Conservation (phyloP, 140 eudicot genomes). For the Ambrosia hybrid region DNA sequence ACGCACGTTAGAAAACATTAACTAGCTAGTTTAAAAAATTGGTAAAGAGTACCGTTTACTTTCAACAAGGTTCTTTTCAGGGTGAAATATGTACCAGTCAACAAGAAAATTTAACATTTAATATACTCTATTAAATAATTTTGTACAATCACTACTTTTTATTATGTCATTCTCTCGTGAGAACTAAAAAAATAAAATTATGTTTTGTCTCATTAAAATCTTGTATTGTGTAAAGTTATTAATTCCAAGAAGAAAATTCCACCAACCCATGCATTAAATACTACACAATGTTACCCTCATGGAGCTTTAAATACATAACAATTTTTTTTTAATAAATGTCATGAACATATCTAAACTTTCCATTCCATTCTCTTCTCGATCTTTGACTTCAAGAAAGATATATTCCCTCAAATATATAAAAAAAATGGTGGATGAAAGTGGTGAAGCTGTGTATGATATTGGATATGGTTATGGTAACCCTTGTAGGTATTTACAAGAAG, state of each 20-base stretch:
- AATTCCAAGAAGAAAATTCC: constrained; percentile 34
- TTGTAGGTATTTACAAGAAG: constrained; percentile 34
- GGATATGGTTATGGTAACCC: constrained; percentile 33
- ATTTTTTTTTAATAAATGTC: constrained; percentile 6
- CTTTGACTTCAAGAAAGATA: constrained; percentile 14
- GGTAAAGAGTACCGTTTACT: neutral
- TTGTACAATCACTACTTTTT: neutral
- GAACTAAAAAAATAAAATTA: neutral
- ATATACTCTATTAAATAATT: neutral
- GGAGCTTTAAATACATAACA: constrained; percentile 32
- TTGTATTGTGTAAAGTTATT: constrained; percentile 31
- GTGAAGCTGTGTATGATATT: constrained; percentile 28
- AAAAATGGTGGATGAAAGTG: constrained; percentile 33
- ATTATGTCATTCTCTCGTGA: constrained; percentile 18
- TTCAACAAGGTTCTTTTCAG: neutral
- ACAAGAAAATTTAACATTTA: neutral
- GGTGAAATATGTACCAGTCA: neutral
- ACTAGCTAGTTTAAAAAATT: too few species aligned
- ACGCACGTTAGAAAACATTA: too few species aligned
- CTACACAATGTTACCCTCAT: constrained; percentile 23
- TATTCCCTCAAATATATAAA: neutral
- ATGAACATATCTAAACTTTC: constrained; percentile 17
- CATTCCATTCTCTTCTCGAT: neutral
- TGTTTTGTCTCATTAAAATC: constrained; percentile 24
- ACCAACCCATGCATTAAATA: constrained; percentile 46